phyloP scores from a whole-genome alignment of 495 filamentous ascomycete genomes.

The Hypoxylon fuscum region DNA sequence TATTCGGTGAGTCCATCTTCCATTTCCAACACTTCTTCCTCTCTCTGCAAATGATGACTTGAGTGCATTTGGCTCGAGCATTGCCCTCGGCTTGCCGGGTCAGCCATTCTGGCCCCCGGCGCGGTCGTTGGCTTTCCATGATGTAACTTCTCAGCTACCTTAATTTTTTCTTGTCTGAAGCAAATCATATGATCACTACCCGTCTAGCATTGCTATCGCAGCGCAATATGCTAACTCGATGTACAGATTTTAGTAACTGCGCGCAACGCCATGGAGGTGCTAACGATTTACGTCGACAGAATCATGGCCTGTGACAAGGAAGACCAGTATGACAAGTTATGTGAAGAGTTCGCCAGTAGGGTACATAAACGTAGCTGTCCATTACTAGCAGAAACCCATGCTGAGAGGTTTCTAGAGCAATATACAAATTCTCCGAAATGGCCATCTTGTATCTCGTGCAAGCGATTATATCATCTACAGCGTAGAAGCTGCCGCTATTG shows the following conservation, averaged over 20 bases:
- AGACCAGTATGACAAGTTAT: conserved; percentile 80
- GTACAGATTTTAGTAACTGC: conserved; percentile 24
- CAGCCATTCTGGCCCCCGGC: conserved; percentile 47
- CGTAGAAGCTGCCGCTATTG: conserved; percentile 92
- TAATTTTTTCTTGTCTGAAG: conserved; percentile 83
- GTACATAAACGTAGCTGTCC: conserved; percentile 54
- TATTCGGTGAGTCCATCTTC: conserved; percentile 37
- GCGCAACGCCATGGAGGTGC: background rate
- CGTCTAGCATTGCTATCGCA: conserved; percentile 5
- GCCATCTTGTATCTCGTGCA: conserved; percentile 90
- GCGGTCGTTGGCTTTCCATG: conserved; percentile 72
- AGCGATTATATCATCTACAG: conserved; percentile 99
- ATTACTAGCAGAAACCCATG: conserved; percentile 51
- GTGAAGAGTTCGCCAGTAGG: conserved; percentile 78
- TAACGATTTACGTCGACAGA: conserved; percentile 59
- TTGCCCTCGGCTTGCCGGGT: conserved; percentile 59
- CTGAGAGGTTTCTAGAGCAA: conserved; percentile 72
- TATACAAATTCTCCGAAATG: conserved; percentile 84
- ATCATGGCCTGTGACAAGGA: conserved; percentile 93
- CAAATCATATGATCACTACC: conserved; percentile 19
- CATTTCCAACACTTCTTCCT: conserved; percentile 37
- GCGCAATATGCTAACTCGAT: conserved; percentile 27
- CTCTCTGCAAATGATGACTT: conserved; percentile 96
- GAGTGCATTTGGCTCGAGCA: conserved; percentile 99
- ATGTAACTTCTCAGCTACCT: conserved; percentile 99